These are phyloP conservation scores for Coemansia sp. DNA, from an alignment of 192 early-diverging fungal genomes.

Conservation along the genomic window DNA sequence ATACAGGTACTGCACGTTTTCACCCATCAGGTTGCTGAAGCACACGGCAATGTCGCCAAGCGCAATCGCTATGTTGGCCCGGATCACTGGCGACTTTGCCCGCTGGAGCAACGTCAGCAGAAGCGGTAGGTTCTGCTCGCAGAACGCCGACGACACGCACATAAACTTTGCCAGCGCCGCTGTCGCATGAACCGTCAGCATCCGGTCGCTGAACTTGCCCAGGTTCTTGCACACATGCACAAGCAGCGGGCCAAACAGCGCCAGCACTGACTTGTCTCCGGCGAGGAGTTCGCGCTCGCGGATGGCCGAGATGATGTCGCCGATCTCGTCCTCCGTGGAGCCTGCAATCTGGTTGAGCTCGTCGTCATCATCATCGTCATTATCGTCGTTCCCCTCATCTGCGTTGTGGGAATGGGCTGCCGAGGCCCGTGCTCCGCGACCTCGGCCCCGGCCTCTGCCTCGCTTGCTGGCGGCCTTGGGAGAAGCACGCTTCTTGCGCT, in stretches of 20 bases:
- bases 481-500: slow-evolving; percentile 43
- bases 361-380: slow-evolving; percentile 70
- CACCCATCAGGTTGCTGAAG: slow-evolving; percentile 95
- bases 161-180: slow-evolving; percentile 93
- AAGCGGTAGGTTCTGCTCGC: slow-evolving; percentile 87
- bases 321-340: slow-evolving; percentile 93
- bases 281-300: slow-evolving; percentile 91
- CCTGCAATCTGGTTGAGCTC: slow-evolving; percentile 94
- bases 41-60: slow-evolving; percentile 98
- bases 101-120: slow-evolving; percentile 88
- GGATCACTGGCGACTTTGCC: slow-evolving; percentile 78
- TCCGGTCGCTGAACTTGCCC: slow-evolving; percentile 73
- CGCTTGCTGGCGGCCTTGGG: slow-evolving; percentile 31
- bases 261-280: slow-evolving; percentile 72
- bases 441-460: slow-evolving; percentile 21
- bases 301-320: slow-evolving; percentile 80
- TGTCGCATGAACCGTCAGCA: slow-evolving; percentile 85
- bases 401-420: slow-evolving; percentile 2
- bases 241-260: slow-evolving; percentile 78
- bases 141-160: slow-evolving; percentile 95
- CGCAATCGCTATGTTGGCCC: slow-evolving; percentile 93
- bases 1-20: slow-evolving; percentile 94
- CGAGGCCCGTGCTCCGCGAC: slow-evolving; percentile 12
- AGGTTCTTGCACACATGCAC: slow-evolving; percentile 80
- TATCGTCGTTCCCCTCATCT: slow-evolving; percentile 18